These are phyloP conservation scores for Mycotypha africana DNA, from an alignment of 371 early-diverging fungal genomes.

Conservation along the genomic window DNA sequence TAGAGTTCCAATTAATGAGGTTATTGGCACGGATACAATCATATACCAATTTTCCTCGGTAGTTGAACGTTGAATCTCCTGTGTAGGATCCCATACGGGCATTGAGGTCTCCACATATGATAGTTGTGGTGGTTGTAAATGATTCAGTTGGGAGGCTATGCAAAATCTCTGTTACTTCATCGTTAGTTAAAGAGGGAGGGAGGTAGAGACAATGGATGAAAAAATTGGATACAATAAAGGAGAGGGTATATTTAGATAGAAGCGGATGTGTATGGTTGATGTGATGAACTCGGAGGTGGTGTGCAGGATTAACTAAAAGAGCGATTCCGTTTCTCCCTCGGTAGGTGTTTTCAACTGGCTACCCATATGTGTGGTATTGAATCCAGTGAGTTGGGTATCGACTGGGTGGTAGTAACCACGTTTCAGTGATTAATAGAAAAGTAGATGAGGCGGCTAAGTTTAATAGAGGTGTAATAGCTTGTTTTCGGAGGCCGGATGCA, in stretches of 20 bases:
- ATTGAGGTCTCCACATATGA: slow-evolving; percentile 14
- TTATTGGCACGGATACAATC: not conserved
- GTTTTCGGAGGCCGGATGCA: not conserved
- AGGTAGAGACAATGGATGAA: not conserved
- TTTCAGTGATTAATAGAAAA: not conserved
- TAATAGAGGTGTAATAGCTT: not conserved
- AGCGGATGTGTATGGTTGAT: not conserved
- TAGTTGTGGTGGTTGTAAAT: not conserved
- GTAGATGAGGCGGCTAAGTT: not conserved
- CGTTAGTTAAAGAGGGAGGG: not conserved
- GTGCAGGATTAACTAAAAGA: not conserved
- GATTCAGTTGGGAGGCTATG: not conserved
- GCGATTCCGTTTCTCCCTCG: not conserved
- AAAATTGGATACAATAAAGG: not conserved
- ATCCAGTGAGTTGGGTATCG: not conserved
- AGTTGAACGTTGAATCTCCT: not conserved
- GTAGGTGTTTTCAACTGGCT: not conserved
- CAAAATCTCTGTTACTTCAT: not conserved
- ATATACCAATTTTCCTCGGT: not conserved
- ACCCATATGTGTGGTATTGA: not conserved
- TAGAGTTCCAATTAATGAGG: not conserved
- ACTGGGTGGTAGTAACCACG: not conserved
- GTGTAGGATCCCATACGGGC: not conserved
- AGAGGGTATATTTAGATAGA: not conserved
- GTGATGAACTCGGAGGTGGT: not conserved